Base-by-base conservation (phyloP, 345 rosid species). In the Boechera stricta region DNA sequence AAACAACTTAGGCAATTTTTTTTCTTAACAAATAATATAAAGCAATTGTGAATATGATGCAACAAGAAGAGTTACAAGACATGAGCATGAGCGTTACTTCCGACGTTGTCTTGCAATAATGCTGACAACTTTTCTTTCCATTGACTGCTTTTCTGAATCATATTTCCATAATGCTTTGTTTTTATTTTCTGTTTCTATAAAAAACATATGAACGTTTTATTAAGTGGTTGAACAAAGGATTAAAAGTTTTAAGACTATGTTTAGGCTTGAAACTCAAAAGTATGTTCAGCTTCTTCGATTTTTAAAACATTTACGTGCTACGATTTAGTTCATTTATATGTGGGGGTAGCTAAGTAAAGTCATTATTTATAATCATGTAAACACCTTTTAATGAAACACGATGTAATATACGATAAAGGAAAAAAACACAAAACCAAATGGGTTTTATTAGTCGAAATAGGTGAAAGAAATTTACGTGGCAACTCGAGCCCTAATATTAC, bases 11-110 rank as follows among this genome's bases (percentile, higher is more conserved):
- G 38, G 18, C 24, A 55, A 7, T 5, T 26, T 24, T 16, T 4
- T 38, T 9, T 36, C 12, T 5, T n/a, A 2, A 28, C 16, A 28
- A 75, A 13, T 28, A 28, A 18, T 5, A 24, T 1, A 28, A 11
- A 52, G 36, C 47, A 39, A 62, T 35, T 45, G 57, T 56, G 63
- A 53, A 56, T 69, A 10, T 24, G 72, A 56, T 67, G 61, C 62
- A 75, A 68, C 56, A 48, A 67, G 68, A 76, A 69, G 69, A 76
- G 64, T 69, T 68, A 21, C 31, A 24, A 70, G 49, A 64, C 80
- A 71, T 57, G 58, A 62, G 75, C 80, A 69, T 64, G 80, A 77
- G 71, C 76, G 72, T 77, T 77, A 77, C 72, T 75, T 66, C 18
- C 73, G 24, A 74, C 47, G 52, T 74, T 74, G 39, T 64, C 72